Base-by-base conservation (phyloP, 73 alveolate species). In the Urostyla sp. region DNA sequence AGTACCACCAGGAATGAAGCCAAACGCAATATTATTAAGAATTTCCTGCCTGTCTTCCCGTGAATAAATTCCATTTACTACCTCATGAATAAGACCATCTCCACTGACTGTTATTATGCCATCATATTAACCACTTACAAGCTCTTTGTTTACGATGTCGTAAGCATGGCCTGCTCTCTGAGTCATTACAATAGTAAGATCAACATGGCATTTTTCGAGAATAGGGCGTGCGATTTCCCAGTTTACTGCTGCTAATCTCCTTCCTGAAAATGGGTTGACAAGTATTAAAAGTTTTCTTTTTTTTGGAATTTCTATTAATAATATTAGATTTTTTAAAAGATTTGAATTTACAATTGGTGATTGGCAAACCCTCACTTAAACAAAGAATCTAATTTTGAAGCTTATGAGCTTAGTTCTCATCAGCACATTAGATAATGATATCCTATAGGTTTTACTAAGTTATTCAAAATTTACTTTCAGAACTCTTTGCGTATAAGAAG, bases 41-140 rank as follows among this genome's bases (percentile, higher is more conserved):
- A 81, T 54, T 44, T 92, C 76, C 60, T 53, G 75, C 49, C 58
- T 13, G 84, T 95, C 99, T 46, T 90, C 80, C 57, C 97, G 78
- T 50, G 82, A 80, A 52, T 85, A 83, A 46, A 95, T 67, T 26
- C 97, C 99, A 87, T 95, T 95, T 5, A 95, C 88, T 37, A 95
- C 93, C 75, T 95, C 99, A 88, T 95, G 99, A 2, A 92, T 77
- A 13, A 95, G 76, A 13, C 99, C 99, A 77, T 95, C 99, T 37
- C 99, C 99, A 58, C 95, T 83, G 32, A 92, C 95, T 57, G 93
- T 78, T 6, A 94, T 85, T 34, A 94, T 80, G 49, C 96, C 98
- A 74, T 94, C 98, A 58, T 84, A 94, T 32, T 88, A 91, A 51
- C 82, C 72, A 43, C 67, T 88, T 74, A 72, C 83, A 58, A 92